Evolutionary conservation across 2,329 filamentous ascomycete species (phyloP).

Genomic region (Trichoderma semiorbis): DNA sequence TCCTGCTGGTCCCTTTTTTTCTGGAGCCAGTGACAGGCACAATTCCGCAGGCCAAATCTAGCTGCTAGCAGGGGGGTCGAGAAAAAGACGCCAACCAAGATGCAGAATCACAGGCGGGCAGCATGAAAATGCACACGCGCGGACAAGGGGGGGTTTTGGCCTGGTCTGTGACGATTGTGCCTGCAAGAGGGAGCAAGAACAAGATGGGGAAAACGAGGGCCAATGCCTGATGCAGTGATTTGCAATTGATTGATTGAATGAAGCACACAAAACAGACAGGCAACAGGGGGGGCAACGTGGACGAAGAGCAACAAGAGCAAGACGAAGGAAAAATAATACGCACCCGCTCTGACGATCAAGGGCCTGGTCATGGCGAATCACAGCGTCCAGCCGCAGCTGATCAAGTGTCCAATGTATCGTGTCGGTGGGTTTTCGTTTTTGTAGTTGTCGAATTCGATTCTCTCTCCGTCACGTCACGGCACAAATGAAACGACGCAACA

Average conservation of each 20-base stretch:
- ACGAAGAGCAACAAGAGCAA: background rate
- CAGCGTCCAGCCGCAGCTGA: constrained; percentile 1
- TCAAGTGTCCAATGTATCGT: background rate
- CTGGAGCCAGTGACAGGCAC: constrained; percentile 15
- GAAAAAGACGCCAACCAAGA: background rate
- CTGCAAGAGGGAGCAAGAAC: background rate
- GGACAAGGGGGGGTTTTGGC: background rate
- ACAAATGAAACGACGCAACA: background rate
- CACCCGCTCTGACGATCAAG: constrained; percentile 59
- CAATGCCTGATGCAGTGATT: background rate
- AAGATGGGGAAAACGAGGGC: background rate
- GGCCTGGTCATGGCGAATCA: constrained; percentile 54
- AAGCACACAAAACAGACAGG: background rate
- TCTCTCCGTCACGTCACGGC: background rate
- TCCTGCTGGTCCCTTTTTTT: background rate
- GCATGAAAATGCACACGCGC: background rate
- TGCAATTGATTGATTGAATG: background rate
- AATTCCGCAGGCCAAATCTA: background rate
- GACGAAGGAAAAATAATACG: constrained; percentile 32
- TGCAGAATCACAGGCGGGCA: background rate
- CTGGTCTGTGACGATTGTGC: background rate
- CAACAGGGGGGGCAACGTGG: background rate
- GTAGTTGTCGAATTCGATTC: background rate
- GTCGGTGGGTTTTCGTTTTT: background rate
- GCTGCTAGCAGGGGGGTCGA: background rate